Percentiles rank a stretch among this genome's conserved stretches.
phyloP scores from a whole-genome alignment of 176 grass and related monocot genomes.

The Neostapfia colusana region DNA sequence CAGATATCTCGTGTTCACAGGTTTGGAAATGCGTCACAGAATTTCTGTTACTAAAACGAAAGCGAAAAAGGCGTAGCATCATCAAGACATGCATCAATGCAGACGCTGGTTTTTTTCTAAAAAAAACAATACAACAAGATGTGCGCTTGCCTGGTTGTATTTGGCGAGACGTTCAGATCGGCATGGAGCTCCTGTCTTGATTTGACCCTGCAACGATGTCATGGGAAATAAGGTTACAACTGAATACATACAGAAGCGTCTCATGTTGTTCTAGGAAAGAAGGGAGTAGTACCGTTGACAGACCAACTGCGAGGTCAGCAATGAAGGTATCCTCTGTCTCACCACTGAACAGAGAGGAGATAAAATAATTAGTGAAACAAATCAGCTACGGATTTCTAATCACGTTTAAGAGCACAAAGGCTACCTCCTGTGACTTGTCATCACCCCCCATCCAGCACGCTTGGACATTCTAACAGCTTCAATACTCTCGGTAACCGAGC shows the following conservation, averaged over 20 bases:
- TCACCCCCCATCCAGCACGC: conserved; percentile 85
- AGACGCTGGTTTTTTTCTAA: neutral
- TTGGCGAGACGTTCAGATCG: conserved; percentile 93
- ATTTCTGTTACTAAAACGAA: neutral
- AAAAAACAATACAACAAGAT: neutral
- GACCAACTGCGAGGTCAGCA: conserved; percentile 81
- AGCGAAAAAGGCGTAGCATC: neutral
- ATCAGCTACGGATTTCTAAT: neutral
- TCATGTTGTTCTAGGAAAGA: neutral
- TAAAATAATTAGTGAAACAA: neutral
- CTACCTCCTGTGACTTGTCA: conserved; percentile 92
- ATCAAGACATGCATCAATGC: neutral
- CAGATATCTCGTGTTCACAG: too few species aligned
- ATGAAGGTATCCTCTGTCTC: conserved; percentile 99
- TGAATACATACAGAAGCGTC: neutral
- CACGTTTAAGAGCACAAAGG: neutral
- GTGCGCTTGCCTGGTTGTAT: conserved; percentile 82
- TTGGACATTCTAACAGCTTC: conserved; percentile 95
- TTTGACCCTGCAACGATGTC: conserved; percentile 66
- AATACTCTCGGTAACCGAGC: conserved; percentile 90
- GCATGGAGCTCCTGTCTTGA: conserved; percentile 98
- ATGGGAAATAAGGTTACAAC: conserved; percentile 10
- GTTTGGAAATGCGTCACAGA: neutral
- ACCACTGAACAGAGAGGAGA: conserved; percentile 52
- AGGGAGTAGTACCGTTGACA: conserved; percentile 63